These are phyloP conservation scores for Boletus huronensis DNA, from an alignment of 768 basidiomycete species.

Conservation along the genomic window DNA sequence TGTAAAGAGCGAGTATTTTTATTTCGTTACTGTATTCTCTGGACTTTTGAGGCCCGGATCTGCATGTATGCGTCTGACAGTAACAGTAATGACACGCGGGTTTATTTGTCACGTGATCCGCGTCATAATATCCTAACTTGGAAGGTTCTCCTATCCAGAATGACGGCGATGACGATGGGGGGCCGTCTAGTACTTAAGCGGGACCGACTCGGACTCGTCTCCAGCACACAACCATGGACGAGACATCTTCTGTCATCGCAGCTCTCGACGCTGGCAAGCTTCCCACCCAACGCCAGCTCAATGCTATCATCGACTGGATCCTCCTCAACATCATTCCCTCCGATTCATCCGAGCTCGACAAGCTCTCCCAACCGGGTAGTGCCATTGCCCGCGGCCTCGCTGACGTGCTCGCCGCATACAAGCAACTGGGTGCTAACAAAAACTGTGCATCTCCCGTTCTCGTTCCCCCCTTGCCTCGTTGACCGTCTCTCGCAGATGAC, in stretches of 20 bases:
- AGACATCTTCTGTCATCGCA: constrained; percentile 56
- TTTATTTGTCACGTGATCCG: constrained; percentile 15
- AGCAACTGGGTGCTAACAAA: constrained; percentile 49
- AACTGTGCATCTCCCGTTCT: constrained; percentile 41
- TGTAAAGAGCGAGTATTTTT: constrained; percentile 1
- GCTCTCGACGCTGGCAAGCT: constrained; percentile 71
- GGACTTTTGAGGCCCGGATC: background rate
- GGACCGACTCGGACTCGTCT: no score
- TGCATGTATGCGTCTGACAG: constrained; percentile 11
- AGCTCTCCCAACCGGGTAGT: constrained; percentile 55
- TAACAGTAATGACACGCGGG: background rate
- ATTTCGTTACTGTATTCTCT: constrained; percentile 13
- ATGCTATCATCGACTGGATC: constrained; percentile 51
- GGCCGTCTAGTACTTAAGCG: background rate
- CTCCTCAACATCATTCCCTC: constrained; percentile 46
- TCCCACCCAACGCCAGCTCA: constrained; percentile 57
- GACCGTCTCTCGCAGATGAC: constrained; percentile 43
- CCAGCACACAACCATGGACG: constrained; percentile 49
- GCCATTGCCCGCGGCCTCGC: constrained; percentile 49
- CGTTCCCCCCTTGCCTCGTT: background rate
- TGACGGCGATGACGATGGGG: constrained; percentile 12
- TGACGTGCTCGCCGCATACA: constrained; percentile 56
- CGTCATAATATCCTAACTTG: constrained; percentile 6
- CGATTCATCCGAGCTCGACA: constrained; percentile 36
- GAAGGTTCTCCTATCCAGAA: constrained; percentile 16